These are phyloP conservation scores for Casuarina glauca DNA, from an alignment of 306 rosid genomes.

Conservation along the genomic window DNA sequence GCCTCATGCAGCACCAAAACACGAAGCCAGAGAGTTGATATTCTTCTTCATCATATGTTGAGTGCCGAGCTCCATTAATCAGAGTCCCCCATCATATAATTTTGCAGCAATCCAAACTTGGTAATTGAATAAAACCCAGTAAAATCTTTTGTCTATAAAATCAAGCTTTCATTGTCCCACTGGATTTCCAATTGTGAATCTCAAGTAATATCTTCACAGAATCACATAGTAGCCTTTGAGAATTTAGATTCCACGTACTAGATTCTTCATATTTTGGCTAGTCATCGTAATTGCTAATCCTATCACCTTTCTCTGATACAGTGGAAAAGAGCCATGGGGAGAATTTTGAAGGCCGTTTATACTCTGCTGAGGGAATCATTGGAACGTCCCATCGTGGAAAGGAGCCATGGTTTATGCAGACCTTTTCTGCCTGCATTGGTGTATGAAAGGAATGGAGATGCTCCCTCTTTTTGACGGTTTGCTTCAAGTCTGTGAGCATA, in stretches of 20 bases:
- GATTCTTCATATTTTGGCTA: background rate
- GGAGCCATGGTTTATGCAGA: background rate
- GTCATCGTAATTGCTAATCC: background rate
- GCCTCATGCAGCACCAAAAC: constrained; percentile 71
- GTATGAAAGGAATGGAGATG: background rate
- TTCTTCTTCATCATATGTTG: constrained; percentile 95
- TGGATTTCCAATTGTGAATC: background rate
- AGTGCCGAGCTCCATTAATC: constrained; percentile 70
- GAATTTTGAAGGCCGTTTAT: background rate
- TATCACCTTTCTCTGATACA: too few relatives aligned
- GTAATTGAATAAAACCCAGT: constrained; percentile 4
- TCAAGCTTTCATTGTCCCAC: background rate
- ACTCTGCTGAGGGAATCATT: background rate
- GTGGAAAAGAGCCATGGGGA: background rate
- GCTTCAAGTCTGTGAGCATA: background rate
- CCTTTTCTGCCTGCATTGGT: background rate
- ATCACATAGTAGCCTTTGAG: too few relatives aligned
- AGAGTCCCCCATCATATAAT: constrained; percentile 44
- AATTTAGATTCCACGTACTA: too few relatives aligned
- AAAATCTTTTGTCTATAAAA: background rate
- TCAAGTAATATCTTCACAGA: background rate
- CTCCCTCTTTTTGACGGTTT: background rate
- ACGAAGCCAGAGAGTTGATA: constrained; percentile 79
- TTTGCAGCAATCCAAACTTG: constrained; percentile 5
- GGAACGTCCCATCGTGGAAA: background rate